A percentile compares a stretch with the other conserved stretches of the same genome.
phyloP scores from a whole-genome alignment of 1,139 yeast genomes.

The Yamadazyma conglobata region DNA sequence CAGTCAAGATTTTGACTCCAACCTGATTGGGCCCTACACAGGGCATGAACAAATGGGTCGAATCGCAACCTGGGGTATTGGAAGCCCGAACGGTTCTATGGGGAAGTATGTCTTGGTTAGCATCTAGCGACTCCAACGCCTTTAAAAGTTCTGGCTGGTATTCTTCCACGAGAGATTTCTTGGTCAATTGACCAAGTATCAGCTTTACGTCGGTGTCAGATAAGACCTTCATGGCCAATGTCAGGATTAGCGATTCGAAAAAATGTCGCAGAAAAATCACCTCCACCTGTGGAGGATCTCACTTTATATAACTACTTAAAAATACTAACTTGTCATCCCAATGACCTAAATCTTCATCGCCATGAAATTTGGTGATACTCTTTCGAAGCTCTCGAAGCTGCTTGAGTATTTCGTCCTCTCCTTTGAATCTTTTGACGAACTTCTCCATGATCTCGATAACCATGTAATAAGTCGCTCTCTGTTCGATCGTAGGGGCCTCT shows the following conservation, averaged over 20 bases:
- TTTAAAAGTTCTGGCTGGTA: slow-evolving; percentile 28
- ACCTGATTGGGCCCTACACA: slow-evolving; percentile 48
- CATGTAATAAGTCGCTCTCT: slow-evolving; percentile 7
- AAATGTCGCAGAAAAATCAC: too few species aligned
- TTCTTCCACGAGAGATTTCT: slow-evolving; percentile 18
- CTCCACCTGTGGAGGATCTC: too few species aligned
- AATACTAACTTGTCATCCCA: slow-evolving; percentile 10
- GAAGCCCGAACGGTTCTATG: slow-evolving; percentile 30
- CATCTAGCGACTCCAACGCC: slow-evolving; percentile 21
- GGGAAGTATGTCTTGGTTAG: slow-evolving; percentile 31
- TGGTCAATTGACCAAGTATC: slow-evolving; percentile 6
- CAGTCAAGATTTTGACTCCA: slow-evolving; percentile 48
- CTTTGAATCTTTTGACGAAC: slow-evolving; percentile 1
- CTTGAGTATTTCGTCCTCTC: background rate
- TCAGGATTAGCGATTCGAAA: too few species aligned
- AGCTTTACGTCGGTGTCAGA: slow-evolving; percentile 6
- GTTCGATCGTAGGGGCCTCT: slow-evolving; percentile 1
- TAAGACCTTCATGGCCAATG: slow-evolving; percentile 10
- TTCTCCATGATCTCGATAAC: slow-evolving; percentile 7
- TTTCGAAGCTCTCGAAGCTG: slow-evolving; percentile 5
- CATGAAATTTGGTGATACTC: slow-evolving; percentile 1
- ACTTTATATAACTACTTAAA: slow-evolving; percentile 5
- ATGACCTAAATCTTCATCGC: slow-evolving; percentile 1
- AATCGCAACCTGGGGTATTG: slow-evolving; percentile 24
- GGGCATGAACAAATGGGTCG: slow-evolving; percentile 65